Percentiles rank a stretch among this genome's conserved stretches.
Evolutionary conservation across 768 basidiomycete genomes (phyloP).

Genomic region (Suillus subalutaceus): DNA sequence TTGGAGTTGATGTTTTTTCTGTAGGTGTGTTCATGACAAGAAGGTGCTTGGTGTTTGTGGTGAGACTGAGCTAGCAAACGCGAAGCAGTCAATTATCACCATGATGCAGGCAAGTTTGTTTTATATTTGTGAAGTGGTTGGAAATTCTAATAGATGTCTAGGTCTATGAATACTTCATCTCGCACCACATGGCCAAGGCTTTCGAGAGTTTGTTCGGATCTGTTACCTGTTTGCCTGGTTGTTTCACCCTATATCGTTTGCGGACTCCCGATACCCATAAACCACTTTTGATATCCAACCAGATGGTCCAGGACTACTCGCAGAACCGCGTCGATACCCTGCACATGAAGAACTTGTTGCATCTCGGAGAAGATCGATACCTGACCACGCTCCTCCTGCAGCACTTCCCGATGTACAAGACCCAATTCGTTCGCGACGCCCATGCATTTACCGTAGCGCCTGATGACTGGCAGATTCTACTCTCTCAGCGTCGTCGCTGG

Average conservation of each 20-base stretch:
- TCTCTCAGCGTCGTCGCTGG: slow-evolving; percentile 98
- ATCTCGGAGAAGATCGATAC: slow-evolving; percentile 99
- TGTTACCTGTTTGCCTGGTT: slow-evolving; percentile 98
- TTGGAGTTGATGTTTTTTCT: neutral
- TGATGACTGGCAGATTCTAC: slow-evolving; percentile 90
- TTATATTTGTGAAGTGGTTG: neutral
- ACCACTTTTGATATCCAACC: slow-evolving; percentile 89
- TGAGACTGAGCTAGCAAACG: slow-evolving; percentile 90
- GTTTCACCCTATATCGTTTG: slow-evolving; percentile 96
- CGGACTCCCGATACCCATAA: slow-evolving; percentile 95
- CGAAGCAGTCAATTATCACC: slow-evolving; percentile 92
- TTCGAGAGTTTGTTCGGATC: slow-evolving; percentile 97
- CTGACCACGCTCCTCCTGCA: slow-evolving; percentile 94
- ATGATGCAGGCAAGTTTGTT: slow-evolving; percentile 83
- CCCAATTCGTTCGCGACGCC: slow-evolving; percentile 93
- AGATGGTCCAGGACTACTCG: slow-evolving; percentile 89
- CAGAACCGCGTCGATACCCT: slow-evolving; percentile 96
- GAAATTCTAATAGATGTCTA: slow-evolving; percentile 25
- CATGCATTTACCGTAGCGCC: slow-evolving; percentile 95
- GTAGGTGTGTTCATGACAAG: slow-evolving; percentile 96
- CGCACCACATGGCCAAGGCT: slow-evolving; percentile 98
- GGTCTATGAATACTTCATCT: slow-evolving; percentile 99
- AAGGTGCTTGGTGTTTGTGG: slow-evolving; percentile 94
- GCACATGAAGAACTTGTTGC: slow-evolving; percentile 98
- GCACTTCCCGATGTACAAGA: slow-evolving; percentile 93